These are phyloP conservation scores for Jaapia argillacea DNA, from an alignment of 768 basidiomycete genomes.

Conservation along the genomic window DNA sequence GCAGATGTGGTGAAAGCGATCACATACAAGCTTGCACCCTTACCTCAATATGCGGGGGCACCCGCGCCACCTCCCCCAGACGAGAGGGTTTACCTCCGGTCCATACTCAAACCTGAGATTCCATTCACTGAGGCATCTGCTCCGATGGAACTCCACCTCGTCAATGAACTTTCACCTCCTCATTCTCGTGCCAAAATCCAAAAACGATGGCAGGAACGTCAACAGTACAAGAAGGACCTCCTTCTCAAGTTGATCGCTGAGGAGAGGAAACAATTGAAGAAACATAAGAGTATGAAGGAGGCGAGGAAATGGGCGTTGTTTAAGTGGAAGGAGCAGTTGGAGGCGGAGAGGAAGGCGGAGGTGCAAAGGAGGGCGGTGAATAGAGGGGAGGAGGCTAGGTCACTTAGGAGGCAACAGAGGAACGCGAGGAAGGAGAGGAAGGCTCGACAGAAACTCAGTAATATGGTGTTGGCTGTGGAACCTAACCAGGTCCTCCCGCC, in stretches of 20 bases:
- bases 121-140: neutral
- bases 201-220: constrained; percentile 57
- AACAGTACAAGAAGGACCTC: constrained; percentile 34
- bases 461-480: constrained; percentile 17
- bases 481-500: constrained; percentile 21
- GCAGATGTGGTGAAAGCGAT: constrained; percentile 52
- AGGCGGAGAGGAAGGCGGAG: constrained; percentile 46
- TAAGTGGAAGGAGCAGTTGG: constrained; percentile 57
- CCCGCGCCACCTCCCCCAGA: too few species aligned
- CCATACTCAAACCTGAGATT: neutral
- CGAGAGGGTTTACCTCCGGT: neutral
- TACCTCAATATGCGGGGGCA: constrained; percentile 25
- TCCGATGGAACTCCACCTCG: constrained; percentile 50
- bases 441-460: constrained; percentile 17
- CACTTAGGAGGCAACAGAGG: constrained; percentile 13
- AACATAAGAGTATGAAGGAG: constrained; percentile 50
- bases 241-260: constrained; percentile 43
- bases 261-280: constrained; percentile 31
- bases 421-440: constrained; percentile 19
- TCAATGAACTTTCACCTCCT: constrained; percentile 69
- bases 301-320: constrained; percentile 67
- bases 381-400: constrained; percentile 19
- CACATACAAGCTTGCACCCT: constrained; percentile 58
- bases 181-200: constrained; percentile 79
- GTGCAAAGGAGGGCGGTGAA: constrained; percentile 47